phyloP scores from a whole-genome alignment of 1,139 yeast species.

The Kluyveromyces marxianus region DNA sequence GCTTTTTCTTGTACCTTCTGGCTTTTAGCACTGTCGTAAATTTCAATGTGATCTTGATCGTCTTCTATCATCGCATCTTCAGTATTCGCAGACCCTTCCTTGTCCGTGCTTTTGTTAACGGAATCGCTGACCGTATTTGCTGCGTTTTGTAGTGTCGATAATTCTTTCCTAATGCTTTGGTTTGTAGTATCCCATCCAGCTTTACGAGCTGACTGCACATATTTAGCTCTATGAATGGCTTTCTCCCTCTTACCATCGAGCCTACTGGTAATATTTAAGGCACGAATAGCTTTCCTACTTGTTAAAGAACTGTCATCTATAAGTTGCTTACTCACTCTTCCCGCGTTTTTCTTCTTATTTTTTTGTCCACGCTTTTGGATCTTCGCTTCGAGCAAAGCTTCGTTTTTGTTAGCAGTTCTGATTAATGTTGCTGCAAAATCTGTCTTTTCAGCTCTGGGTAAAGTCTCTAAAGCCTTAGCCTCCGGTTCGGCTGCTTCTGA shows the following conservation, averaged over 20 bases:
- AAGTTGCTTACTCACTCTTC: slow-evolving; percentile 31
- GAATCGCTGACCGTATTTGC: neutral
- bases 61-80: slow-evolving; percentile 8
- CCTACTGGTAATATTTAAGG: slow-evolving; percentile 47
- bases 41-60: slow-evolving; percentile 2
- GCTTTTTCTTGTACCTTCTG: neutral
- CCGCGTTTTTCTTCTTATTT: slow-evolving; percentile 26
- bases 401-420: slow-evolving; percentile 59
- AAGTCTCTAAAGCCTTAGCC: slow-evolving; percentile 40
- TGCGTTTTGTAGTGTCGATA: slow-evolving; percentile 9
- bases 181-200: slow-evolving; percentile 70
- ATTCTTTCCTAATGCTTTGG: slow-evolving; percentile 35
- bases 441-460: slow-evolving; percentile 52
- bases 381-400: slow-evolving; percentile 50
- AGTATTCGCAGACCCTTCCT: neutral
- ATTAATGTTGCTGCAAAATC: slow-evolving; percentile 58
- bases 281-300: slow-evolving; percentile 39
- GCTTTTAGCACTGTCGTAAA: slow-evolving; percentile 1
- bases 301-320: slow-evolving; percentile 16
- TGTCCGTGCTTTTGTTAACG: neutral
- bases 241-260: slow-evolving; percentile 55
- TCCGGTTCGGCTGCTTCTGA: slow-evolving; percentile 44
- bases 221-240: slow-evolving; percentile 55
- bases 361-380: slow-evolving; percentile 34
- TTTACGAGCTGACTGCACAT: slow-evolving; percentile 54